These are phyloP conservation scores for Rhodotorula sp. DNA, from an alignment of 1,284 basidiomycete species.

Conservation along the genomic window DNA sequence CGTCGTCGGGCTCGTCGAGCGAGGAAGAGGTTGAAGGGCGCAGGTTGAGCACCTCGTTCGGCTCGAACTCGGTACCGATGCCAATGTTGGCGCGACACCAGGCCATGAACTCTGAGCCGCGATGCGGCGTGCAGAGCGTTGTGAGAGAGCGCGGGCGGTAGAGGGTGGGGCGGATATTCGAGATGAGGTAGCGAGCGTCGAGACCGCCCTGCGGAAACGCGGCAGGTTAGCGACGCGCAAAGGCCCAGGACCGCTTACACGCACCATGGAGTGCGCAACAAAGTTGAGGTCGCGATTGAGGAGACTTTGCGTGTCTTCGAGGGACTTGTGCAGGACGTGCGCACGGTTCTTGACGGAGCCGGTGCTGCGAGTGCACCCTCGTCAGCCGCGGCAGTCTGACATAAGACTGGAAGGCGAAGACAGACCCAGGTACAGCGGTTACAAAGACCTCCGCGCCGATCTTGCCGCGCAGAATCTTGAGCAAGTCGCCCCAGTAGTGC, in stretches of 20 bases:
- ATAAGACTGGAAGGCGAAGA: background rate
- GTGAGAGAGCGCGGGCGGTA: conserved; percentile 88
- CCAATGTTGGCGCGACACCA: conserved; percentile 94
- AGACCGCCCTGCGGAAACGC: conserved; percentile 64
- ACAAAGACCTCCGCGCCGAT: conserved; percentile 91
- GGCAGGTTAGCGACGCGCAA: background rate
- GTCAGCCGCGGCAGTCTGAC: background rate
- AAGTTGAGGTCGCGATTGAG: conserved; percentile 80
- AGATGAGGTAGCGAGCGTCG: conserved; percentile 89
- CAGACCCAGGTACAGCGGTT: conserved; percentile 77
- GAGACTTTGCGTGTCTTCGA: conserved; percentile 62
- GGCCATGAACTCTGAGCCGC: conserved; percentile 98
- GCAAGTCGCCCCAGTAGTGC: conserved; percentile 93
- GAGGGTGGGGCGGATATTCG: conserved; percentile 75
- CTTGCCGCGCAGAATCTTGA: conserved; percentile 76
- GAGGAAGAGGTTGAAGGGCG: conserved; percentile 43
- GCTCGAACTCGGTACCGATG: conserved; percentile 60
- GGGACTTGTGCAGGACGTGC: conserved; percentile 70
- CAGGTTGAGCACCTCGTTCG: conserved; percentile 36
- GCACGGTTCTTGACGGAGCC: conserved; percentile 87
- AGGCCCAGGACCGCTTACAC: conserved; percentile 9
- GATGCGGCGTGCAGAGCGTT: conserved; percentile 89
- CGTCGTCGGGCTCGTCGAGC: conserved; percentile 40
- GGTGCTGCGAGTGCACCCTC: conserved; percentile 60
- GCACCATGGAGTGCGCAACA: conserved; percentile 89